A percentile compares a stretch with the other conserved stretches of the same genome.
phyloP scores from a whole-genome alignment of 2,329 filamentous ascomycete species.

The Penicillium paneum region DNA sequence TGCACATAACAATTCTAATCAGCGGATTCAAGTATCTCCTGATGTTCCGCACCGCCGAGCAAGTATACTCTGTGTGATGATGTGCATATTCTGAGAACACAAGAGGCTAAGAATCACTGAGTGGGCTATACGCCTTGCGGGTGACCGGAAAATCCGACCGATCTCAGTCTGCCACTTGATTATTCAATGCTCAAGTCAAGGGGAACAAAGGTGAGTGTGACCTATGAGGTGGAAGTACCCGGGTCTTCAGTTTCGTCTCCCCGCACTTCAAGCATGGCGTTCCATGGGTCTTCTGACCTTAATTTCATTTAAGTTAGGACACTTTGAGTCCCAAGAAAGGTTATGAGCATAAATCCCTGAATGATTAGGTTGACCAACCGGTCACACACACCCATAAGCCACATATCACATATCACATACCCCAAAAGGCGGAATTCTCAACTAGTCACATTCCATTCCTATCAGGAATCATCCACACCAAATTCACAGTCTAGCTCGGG shows the following conservation, averaged over 20 bases:
- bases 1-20: too few relatives aligned
- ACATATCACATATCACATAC: constrained; percentile 20
- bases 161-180: background rate
- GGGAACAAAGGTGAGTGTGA: background rate
- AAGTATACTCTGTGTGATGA: background rate
- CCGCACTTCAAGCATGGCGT: background rate
- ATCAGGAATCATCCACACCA: constrained; percentile 6
- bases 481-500: constrained; percentile 7
- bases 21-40: background rate
- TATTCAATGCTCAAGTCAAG: background rate
- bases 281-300: constrained; percentile 4
- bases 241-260: background rate
- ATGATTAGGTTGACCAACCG: background rate
- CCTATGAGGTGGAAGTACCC: background rate
- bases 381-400: constrained; percentile 18
- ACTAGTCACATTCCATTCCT: constrained; percentile 22
- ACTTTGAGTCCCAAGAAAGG: background rate
- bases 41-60: background rate
- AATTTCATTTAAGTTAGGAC: background rate
- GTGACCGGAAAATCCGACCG: background rate
- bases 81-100: background rate
- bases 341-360: background rate
- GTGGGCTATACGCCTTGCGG: background rate
- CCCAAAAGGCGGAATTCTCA: constrained; percentile 13
- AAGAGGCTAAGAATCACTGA: background rate